Evolutionary conservation across 2,329 filamentous ascomycete species (phyloP), one percentile per base, ranked within the genome.

Genomic region (Trichoderma semiorbis): DNA sequence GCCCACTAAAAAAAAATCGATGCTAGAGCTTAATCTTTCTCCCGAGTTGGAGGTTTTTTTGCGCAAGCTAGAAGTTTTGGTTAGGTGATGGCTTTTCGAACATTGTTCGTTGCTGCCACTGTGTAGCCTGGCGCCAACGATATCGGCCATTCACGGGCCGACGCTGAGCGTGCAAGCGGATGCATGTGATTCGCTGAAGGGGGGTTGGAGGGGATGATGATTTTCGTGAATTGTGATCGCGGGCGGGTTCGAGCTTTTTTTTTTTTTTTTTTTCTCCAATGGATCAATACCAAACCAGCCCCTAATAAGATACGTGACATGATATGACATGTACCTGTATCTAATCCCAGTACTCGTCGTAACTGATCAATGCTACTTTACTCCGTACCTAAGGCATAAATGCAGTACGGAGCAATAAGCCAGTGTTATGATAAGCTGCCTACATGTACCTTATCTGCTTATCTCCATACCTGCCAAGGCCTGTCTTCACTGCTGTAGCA

Each of bases 111-210:
- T 18, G 39, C 34, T 58, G 28, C 34, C 36, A 71, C 39, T 55
- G 60, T 53, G 32, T 24, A 30, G 28, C n/a, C 21, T 32, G 55
- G 36, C 34, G 14, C 36, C 14, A 50, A 76, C 73, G 72, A 73
- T 70, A 74, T 73, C 75, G 75, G 75, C 60, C 60, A 43, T 67
- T 32, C 69, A 70, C 73, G 74, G 73, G 53, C 74, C 74, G 75
- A 73, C 43, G 67, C 73, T 74, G 74, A 50, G 74, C 73, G 68
- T n/a, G 63, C 30, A 30, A n/a, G 14, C 55, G n/a, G 34, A 72
- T 47, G 50, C 66, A 47, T 69, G 71, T 73, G 72, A 73, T 74
- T 64, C 71, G 73, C 68, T 47, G 43, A 55, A 11, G 14, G 39
- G 14, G 58, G 34, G 24, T 5, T 11, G 28, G 8, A 58, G 26